phyloP scores from a whole-genome alignment of 345 rosid genomes.

The Syzygium oleosum region DNA sequence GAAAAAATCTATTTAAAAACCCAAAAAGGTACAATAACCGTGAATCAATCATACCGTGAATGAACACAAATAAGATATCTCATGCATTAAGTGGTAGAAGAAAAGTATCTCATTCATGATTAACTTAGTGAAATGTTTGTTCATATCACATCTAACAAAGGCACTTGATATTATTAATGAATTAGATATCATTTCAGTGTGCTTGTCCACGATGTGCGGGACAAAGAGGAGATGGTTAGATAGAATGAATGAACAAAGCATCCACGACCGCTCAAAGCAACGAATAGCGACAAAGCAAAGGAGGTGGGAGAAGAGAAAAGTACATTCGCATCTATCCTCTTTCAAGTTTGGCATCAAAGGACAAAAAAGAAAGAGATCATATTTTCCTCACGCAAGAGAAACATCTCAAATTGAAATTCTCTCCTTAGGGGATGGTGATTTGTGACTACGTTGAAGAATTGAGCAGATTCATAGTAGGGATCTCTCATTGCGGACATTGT shows the following conservation, averaged over 20 bases:
- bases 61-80: too few species aligned
- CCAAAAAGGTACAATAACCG: too few species aligned
- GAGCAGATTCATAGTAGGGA: neutral
- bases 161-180: too few species aligned
- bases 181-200: neutral
- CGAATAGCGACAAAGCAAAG: neutral
- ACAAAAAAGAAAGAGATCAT: accelerated
- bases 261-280: neutral
- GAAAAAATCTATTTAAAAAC: too few species aligned
- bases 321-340: neutral
- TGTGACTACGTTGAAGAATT: neutral
- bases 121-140: constrained; percentile 30
- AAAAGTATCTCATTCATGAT: constrained; percentile 41
- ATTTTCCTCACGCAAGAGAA: neutral
- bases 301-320: neutral
- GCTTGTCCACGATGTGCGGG: neutral
- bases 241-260: neutral
- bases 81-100: too few species aligned
- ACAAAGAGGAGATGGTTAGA: neutral
- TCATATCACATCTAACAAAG: too few species aligned
- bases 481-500: neutral
- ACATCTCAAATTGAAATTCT: neutral
- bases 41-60: too few species aligned
- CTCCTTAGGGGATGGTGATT: neutral
- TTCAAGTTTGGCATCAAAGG: neutral